Conservation (phyloP, 495 filamentous ascomycete genomes). For the Friedmanniomyces endolithicus region DNA sequence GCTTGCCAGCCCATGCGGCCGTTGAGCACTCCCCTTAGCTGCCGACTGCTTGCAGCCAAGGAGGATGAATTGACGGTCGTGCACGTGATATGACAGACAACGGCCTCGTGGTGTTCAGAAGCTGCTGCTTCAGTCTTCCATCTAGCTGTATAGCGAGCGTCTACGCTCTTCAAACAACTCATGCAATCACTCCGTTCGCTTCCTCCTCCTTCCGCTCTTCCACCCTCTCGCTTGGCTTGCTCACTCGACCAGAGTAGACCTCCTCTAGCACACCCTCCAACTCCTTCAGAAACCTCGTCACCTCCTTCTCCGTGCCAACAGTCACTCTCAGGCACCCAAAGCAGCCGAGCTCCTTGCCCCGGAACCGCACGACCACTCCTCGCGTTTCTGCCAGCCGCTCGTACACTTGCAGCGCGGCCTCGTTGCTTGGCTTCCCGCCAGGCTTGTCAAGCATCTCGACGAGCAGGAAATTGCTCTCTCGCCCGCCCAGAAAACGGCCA, state of each 20-base stretch:
- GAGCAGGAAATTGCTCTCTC: slow-evolving; percentile 74
- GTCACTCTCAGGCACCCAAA: slow-evolving; percentile 81
- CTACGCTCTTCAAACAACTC: neutral
- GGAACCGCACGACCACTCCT: slow-evolving; percentile 84
- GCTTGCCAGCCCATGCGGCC: neutral
- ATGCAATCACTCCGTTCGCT: slow-evolving; percentile 29
- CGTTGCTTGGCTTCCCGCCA: slow-evolving; percentile 64
- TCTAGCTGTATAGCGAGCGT: neutral
- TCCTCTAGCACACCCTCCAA: slow-evolving; percentile 49
- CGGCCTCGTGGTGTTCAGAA: too few species aligned
- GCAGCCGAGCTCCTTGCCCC: slow-evolving; percentile 85
- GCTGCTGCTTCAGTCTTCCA: too few species aligned
- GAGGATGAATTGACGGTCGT: too few species aligned
- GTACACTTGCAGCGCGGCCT: slow-evolving; percentile 63
- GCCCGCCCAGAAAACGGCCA: slow-evolving; percentile 72
- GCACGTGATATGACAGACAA: too few species aligned
- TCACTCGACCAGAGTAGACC: slow-evolving; percentile 30
- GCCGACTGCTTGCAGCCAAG: too few species aligned
- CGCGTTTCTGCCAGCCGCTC: slow-evolving; percentile 72
- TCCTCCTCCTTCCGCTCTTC: slow-evolving; percentile 27
- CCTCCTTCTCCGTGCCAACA: slow-evolving; percentile 80
- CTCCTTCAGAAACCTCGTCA: slow-evolving; percentile 60
- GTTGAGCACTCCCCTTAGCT: neutral
- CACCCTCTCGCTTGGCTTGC: slow-evolving; percentile 8
- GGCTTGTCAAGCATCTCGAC: slow-evolving; percentile 67